Conservation (phyloP, 345 rosid species). For the Firmiana major region DNA sequence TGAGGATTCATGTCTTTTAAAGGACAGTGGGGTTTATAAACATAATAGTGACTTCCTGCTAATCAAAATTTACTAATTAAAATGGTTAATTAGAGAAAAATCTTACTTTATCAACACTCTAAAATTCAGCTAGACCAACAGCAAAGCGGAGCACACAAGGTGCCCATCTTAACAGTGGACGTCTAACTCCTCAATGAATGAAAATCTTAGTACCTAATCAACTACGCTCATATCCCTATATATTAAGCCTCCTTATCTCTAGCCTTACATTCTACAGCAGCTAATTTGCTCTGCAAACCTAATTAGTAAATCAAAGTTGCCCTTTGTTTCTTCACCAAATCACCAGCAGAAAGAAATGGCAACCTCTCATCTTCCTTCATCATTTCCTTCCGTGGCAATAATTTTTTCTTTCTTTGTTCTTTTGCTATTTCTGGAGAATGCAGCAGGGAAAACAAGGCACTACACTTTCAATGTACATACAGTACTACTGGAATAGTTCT, state of each 20-base stretch:
- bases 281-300: not conserved
- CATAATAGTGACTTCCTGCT: not conserved
- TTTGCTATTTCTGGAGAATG: conserved; percentile 19
- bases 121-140: conserved; percentile 56
- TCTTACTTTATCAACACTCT: conserved; percentile 56
- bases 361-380: not conserved
- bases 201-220: conserved; percentile 30
- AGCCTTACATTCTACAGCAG: not conserved
- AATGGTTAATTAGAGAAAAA: conserved; percentile 1
- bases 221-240: not conserved
- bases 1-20: not conserved
- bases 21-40: not conserved
- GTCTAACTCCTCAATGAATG: not conserved
- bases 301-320: not conserved
- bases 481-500: not conserved
- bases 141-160: conserved; percentile 13
- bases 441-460: conserved; percentile 37
- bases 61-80: conserved; percentile 16
- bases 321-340: not conserved
- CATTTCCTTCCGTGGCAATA: conserved; percentile 10
- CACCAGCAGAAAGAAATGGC: conserved; percentile 22
- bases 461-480: conserved; percentile 57
- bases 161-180: conserved; percentile 14
- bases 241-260: not conserved
- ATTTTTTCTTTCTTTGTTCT: conserved; percentile 23